Evolutionary conservation across 768 basidiomycete genomes (phyloP), one percentile per base, ranked within the genome.

Genomic region (Trametes maxima): DNA sequence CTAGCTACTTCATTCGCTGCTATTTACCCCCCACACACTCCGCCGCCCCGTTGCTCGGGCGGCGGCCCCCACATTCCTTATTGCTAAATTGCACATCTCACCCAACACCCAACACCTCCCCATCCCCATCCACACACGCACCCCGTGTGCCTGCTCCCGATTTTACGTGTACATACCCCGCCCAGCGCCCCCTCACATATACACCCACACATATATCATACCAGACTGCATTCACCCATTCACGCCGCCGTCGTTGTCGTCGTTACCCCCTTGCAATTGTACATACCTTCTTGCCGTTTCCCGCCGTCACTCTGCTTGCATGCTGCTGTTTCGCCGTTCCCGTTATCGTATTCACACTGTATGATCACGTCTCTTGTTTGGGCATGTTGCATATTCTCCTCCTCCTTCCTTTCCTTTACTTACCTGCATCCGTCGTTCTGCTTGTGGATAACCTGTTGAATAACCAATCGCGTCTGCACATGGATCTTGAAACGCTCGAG

Each of bases 11-110:
- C 47, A 46, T 50, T 43, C 25, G 62, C 54, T 44, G 22, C 56
- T 63, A 53, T 54, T 62, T 58, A 54, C 56, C n/a, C 57, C 52
- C 57, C 42, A 22, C 48, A 19, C 46, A 8, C 46, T 13, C 46
- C 22, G 40, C 11, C 50, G 50, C n/a, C 43, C 22, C 25, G 37
- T 33, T 19, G 33, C 4, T 46, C 21, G 56, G 48, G 57, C 48
- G 47, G 40, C 62, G 56, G 61, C 57, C 57, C 61, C 40, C 62
- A 64, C 62, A 16, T 51, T 64, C 62, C 42, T 64, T 64, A 46
- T 37, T 39, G 3, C 22, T 46, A 21, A 48, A 12, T 36, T 52
- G 40, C 55, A 39, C 22, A 35, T 35, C 42, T 43, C 24, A 24
- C 53, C 25, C 28, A 45, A 12, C 24, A 24, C 53, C 25, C 28